Base-by-base conservation (phyloP, 2,329 filamentous ascomycete species). In the Paecilomyces dactylethromorphus region DNA sequence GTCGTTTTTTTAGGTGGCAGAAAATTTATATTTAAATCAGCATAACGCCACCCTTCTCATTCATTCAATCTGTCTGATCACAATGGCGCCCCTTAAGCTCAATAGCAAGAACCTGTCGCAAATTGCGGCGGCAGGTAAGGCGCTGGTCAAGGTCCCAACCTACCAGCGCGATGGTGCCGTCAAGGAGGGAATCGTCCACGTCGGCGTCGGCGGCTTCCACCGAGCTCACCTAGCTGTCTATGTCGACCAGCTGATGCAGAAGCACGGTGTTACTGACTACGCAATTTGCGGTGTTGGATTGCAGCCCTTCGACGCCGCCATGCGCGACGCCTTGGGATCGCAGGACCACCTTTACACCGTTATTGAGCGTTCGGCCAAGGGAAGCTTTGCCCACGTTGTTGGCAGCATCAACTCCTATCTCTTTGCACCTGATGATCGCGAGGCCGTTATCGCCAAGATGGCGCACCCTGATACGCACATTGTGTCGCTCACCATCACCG, bases 201-300 rank as follows among this genome's bases (percentile, higher is more conserved):
- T 83, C 58, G 81, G 81, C 55, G 80, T 83, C 12, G 81, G 81
- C 61, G 81, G 81, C 66, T 83, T 83, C 73, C 81, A 83, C 74
- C 72, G 81, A 63, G 79, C 81, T 22, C 81, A 83, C 59, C 65
- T 83, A 68, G 81, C 81, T 21, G 79, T 82, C 63, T 83, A 83
- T 65, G 65, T 82, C 58, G 73, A 82, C 70, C 67, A 74, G 53
- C 68, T 82, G 69, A 76, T 82, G 66, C 70, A 78, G 68, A 73
- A 81, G 59, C 76, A 80, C 58, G 73, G 70, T 12, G 65, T 77
- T 24, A 73, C 64, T 53, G 73, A 82, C 63, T 83, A 76, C 66
- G 79, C 79, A 33, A 83, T 83, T 62, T 81, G 78, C 68, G 81
- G 81, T 54, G 77, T 83, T 49, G 81, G 81, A 50, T 71, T 83